Conservation (phyloP, 2,329 filamentous ascomycete genomes). For the Ophiostoma sp. region DNA sequence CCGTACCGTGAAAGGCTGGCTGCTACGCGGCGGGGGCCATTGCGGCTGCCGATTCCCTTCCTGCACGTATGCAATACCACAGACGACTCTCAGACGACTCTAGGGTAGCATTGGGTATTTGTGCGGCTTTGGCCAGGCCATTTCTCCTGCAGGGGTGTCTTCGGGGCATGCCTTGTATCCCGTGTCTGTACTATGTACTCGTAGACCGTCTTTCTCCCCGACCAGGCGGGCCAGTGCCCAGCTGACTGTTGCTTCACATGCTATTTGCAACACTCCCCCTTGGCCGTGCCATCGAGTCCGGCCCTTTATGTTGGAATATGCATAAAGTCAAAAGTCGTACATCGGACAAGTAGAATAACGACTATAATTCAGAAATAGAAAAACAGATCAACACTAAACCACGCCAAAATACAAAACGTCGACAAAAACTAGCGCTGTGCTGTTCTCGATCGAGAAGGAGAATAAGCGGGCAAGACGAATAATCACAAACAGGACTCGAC, state of each 20-base stretch:
- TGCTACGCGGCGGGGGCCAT: neutral
- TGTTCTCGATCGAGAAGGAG: neutral
- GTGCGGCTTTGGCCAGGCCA: neutral
- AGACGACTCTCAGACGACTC: neutral
- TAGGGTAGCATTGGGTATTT: neutral
- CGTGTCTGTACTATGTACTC: too few species aligned
- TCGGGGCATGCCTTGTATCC: neutral
- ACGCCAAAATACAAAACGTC: neutral
- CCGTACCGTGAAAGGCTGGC: neutral
- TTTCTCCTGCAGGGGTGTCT: neutral
- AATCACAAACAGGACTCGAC: neutral
- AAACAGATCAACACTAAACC: neutral
- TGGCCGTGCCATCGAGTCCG: conserved; percentile 1
- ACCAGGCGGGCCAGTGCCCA: neutral
- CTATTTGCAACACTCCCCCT: conserved; percentile 2
- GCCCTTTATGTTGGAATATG: conserved; percentile 3
- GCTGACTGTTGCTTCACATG: conserved; percentile 4
- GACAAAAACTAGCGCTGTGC: neutral
- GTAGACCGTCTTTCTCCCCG: too few species aligned
- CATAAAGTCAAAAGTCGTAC: neutral
- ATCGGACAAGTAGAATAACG: conserved; percentile 7
- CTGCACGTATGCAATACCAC: neutral
- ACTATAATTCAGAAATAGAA: neutral
- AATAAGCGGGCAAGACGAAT: neutral
- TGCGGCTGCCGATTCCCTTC: neutral